Conservation (phyloP, 23 red algal species). For the Rhodosorus marinus region DNA sequence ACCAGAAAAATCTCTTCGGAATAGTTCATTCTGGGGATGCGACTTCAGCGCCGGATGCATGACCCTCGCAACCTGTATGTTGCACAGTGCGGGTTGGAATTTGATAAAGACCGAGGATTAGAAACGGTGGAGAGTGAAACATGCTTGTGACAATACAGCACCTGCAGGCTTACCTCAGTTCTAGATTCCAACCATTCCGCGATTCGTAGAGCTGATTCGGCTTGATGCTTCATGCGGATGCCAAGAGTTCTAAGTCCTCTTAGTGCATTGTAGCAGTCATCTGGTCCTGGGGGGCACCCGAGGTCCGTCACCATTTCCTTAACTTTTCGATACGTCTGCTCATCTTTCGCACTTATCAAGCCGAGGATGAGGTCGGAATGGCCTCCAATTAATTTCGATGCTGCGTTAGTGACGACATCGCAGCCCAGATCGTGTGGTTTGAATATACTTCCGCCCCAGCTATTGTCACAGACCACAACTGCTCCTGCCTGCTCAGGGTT, state of each 20-base stretch:
- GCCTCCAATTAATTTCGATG: conserved; percentile 88
- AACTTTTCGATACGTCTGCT: conserved; percentile 42
- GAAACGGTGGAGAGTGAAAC: too few relatives aligned
- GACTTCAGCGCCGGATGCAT: conserved; percentile 78
- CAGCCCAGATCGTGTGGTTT: conserved; percentile 55
- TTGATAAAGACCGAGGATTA: too few relatives aligned
- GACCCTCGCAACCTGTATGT: conserved; percentile 31
- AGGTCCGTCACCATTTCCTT: conserved; percentile 70
- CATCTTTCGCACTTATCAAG: conserved; percentile 38
- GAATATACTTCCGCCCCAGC: conserved; percentile 68
- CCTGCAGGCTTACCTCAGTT: too few relatives aligned
- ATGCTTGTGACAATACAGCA: too few relatives aligned
- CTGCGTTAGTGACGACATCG: conserved; percentile 83
- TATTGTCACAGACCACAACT: conserved; percentile 83
- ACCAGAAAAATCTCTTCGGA: conserved; percentile 67
- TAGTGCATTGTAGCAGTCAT: conserved; percentile 85
- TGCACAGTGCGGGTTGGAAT: too few relatives aligned
- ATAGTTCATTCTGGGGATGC: conserved; percentile 92
- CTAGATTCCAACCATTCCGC: conserved; percentile 75
- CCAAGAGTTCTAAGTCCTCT: conserved; percentile 67
- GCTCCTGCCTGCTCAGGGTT: too few relatives aligned
- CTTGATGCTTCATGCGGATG: conserved; percentile 69
- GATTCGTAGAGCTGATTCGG: conserved; percentile 29
- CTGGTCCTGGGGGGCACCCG: conserved; percentile 88
- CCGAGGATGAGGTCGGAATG: conserved; percentile 98